Evolutionary conservation across 2,329 filamentous ascomycete genomes (phyloP).

Genomic region (Sordariomycetes sp.): DNA sequence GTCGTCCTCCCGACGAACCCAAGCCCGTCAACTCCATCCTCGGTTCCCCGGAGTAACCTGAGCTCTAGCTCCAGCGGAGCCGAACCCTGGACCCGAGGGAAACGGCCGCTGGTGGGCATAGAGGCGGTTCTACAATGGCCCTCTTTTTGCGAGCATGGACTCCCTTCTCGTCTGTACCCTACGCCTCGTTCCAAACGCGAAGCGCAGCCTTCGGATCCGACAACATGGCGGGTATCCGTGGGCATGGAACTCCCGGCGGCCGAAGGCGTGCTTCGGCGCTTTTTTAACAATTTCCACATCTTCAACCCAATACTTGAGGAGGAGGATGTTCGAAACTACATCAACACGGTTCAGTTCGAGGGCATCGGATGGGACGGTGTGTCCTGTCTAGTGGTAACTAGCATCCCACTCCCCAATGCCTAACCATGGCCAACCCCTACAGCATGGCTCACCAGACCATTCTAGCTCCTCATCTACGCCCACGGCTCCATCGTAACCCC

Average conservation of each 20-base stretch:
- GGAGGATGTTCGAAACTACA: neutral
- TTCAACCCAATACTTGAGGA: neutral
- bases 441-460: neutral
- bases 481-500: neutral
- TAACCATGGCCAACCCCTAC: neutral
- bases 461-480: neutral
- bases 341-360: neutral
- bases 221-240: neutral
- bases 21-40: neutral
- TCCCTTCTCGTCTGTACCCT: neutral
- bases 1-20: neutral
- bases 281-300: neutral
- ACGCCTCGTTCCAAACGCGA: neutral
- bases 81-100: neutral
- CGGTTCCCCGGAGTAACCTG: neutral
- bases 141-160: neutral
- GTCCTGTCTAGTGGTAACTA: neutral
- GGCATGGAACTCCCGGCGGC: neutral
- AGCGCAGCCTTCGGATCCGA: neutral
- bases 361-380: neutral
- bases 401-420: neutral
- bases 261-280: neutral
- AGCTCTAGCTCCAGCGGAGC: neutral
- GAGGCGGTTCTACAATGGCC: neutral
- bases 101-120: neutral